Evolutionary conservation across 768 basidiomycete species (phyloP), one percentile per base, ranked within the genome.

Genomic region (Chalciporus piperatus): DNA sequence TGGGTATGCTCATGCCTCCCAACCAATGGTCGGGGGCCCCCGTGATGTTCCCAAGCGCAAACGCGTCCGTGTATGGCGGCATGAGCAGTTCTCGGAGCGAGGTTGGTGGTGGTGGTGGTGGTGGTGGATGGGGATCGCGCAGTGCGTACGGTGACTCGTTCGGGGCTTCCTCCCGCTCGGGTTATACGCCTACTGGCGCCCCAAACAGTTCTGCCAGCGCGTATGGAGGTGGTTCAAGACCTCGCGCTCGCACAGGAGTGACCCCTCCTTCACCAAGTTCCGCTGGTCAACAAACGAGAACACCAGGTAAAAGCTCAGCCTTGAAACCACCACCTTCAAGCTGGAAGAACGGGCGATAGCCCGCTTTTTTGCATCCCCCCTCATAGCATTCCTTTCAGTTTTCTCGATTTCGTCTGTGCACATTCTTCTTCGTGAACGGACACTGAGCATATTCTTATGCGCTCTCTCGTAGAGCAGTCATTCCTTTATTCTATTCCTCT

Each of bases 131-230:
- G 70, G 74, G 71, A 19, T 78, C 85, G 39, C 76, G 77, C 58
- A 90, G 85, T 59, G 82, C 79, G 42, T 90, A 90, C 59, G 90
- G 87, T 12, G 86, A 86, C 53, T 65, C 77, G 8, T 81, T 84
- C 61, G 79, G 81, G 8, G 73, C 78, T 2, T 49, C 59, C 14
- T 56, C 68, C 28, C 64, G 55, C n/a, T 6, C 58, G 10, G 50
- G 40, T 35, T 20, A 51, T 5, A 17, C 13, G 30, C 42, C 52
- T 5, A 12, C 45, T 7, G 53, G 48, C 30, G 50, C n/a, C 7
- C 54, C 56, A 5, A 52, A 23, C 19, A 57, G 62, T 41, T 16
- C 59, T 14, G 52, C 56, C 20, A 63, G 61, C 37, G 45, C 59
- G 14, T 50, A 65, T 43, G 62, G 59, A 5, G 56, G 64, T 19